Evolutionary conservation across 345 rosid species (phyloP).

Genomic region (Eucalyptus tenuipes): DNA sequence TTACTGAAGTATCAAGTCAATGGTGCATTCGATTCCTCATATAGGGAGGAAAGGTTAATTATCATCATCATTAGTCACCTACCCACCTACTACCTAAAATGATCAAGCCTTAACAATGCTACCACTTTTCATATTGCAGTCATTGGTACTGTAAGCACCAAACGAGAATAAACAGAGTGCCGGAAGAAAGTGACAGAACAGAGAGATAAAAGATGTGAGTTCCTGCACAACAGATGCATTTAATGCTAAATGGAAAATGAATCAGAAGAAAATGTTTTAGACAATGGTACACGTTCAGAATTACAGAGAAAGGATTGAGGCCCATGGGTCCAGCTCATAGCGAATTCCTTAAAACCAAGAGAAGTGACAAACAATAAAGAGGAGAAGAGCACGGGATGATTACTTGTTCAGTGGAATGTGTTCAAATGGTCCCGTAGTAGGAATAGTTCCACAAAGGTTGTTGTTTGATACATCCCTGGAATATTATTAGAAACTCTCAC

Average conservation of each 20-base stretch:
- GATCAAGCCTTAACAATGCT: neutral
- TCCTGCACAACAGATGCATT: neutral
- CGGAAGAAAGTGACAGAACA: neutral
- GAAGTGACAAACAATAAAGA: neutral
- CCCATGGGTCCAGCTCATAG: neutral
- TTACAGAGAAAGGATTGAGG: neutral
- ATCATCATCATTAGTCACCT: neutral
- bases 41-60: neutral
- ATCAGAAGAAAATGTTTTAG: neutral
- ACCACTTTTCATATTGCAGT: neutral
- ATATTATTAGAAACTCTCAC: neutral
- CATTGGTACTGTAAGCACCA: neutral
- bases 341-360: neutral
- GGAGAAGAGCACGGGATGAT: neutral
- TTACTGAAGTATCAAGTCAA: neutral
- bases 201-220: neutral
- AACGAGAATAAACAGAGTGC: neutral
- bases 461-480: constrained; percentile 81
- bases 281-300: neutral
- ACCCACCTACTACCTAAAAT: neutral
- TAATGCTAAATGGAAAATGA: neutral
- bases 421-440: constrained; percentile 79
- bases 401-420: constrained; percentile 85
- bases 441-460: constrained; percentile 93
- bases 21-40: neutral